phyloP scores from a whole-genome alignment of 805 yeast species.

The Komagataella pseudopastoris region DNA sequence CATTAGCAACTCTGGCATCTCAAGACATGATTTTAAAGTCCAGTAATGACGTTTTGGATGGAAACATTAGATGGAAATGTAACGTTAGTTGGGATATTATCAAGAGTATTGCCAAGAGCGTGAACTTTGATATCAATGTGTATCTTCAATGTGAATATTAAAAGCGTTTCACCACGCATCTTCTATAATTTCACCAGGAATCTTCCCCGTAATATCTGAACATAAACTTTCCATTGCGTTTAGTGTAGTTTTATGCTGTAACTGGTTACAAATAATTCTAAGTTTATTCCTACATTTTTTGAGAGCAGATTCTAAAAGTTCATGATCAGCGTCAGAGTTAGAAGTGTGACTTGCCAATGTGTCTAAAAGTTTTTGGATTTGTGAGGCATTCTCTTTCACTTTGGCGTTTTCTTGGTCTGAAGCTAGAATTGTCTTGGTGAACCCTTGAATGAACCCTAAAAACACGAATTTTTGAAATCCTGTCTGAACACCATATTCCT shows the following conservation, averaged over 20 bases:
- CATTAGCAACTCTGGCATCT: conserved; percentile 21
- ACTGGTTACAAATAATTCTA: not conserved
- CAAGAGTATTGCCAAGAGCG: conserved; percentile 43
- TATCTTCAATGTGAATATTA: not conserved
- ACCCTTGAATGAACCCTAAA: conserved; percentile 29
- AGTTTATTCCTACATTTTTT: not conserved
- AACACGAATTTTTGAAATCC: conserved; percentile 60
- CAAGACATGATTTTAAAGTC: conserved; percentile 15
- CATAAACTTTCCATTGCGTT: not conserved
- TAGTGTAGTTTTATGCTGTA: not conserved
- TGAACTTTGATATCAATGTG: conserved; percentile 46
- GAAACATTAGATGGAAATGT: conserved; percentile 67
- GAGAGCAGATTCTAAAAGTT: not conserved
- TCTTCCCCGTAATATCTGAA: not conserved
- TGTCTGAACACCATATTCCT: conserved; percentile 71
- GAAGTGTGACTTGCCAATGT: not conserved
- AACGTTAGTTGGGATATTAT: conserved; percentile 60
- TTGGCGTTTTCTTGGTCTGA: conserved; percentile 38
- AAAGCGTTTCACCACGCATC: not conserved
- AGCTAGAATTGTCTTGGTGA: not conserved
- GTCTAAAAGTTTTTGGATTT: not conserved
- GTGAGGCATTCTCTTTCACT: conserved; percentile 18
- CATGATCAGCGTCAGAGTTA: conserved; percentile 2
- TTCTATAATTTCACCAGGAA: not conserved
- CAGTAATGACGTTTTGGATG: conserved; percentile 33